Evolutionary conservation across 164 flowering plant genomes (phyloP).

Genomic region (Vitis amurensis): DNA sequence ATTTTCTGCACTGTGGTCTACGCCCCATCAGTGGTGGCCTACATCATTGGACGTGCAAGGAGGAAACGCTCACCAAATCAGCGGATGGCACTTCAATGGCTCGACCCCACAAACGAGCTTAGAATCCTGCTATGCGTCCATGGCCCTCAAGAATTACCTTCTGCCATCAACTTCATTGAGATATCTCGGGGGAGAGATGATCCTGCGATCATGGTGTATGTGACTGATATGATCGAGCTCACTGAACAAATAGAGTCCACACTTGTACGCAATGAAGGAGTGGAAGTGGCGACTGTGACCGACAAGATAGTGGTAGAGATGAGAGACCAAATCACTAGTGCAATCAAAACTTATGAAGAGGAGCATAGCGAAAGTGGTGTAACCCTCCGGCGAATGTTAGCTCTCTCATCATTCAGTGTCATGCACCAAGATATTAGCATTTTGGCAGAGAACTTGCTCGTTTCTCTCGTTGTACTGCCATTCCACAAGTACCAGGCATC

Average conservation of each 20-base stretch:
- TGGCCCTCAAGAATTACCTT: constrained; percentile 44
- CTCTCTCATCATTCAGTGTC: constrained; percentile 40
- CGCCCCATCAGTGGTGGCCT: constrained; percentile 41
- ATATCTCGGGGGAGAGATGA: constrained; percentile 43
- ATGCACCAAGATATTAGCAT: constrained; percentile 61
- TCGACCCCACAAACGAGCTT: constrained; percentile 50
- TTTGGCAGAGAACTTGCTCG: constrained; percentile 51
- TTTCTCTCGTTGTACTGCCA: constrained; percentile 57
- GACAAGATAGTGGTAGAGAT: constrained; percentile 40
- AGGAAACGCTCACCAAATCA: constrained; percentile 39
- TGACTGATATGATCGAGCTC: constrained; percentile 66
- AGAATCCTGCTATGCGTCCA: constrained; percentile 52
- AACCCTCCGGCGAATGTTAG: constrained; percentile 41
- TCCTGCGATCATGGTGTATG: constrained; percentile 44
- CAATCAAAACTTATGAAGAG: constrained; percentile 31
- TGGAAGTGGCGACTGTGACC: constrained; percentile 37
- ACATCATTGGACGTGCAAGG: constrained; percentile 51
- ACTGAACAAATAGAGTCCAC: constrained; percentile 53
- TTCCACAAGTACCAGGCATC: constrained; percentile 46
- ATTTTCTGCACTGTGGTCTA: constrained; percentile 38
- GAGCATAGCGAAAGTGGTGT: constrained; percentile 43
- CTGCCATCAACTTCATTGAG: constrained; percentile 61
- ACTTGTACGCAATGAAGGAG: constrained; percentile 34
- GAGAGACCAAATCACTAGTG: constrained; percentile 40
- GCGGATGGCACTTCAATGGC: constrained; percentile 60